phyloP scores from a whole-genome alignment of 768 basidiomycete genomes.

The Sporobolomyces roseus region DNA sequence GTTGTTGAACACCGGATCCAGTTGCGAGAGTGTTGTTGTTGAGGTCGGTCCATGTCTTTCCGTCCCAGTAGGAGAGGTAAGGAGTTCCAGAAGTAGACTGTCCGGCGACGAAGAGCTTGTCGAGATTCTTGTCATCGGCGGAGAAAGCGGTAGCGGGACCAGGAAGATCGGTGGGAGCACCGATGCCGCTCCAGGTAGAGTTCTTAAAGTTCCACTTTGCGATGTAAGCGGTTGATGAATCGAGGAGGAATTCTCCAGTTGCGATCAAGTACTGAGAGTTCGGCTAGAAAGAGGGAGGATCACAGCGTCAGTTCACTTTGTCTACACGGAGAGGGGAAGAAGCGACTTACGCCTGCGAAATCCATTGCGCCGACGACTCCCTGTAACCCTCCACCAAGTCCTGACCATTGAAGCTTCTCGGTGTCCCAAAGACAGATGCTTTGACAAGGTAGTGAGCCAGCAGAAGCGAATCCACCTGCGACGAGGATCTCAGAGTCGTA shows the following conservation, averaged over 20 bases:
- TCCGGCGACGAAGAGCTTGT: constrained; percentile 86
- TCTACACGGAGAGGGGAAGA: background rate
- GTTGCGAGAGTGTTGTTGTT: constrained; percentile 51
- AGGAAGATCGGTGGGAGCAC: constrained; percentile 58
- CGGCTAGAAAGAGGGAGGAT: constrained; percentile 51
- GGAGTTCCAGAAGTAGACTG: constrained; percentile 62
- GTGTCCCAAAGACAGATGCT: constrained; percentile 75
- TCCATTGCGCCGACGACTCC: constrained; percentile 75
- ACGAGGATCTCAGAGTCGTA: constrained; percentile 66
- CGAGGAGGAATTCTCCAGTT: constrained; percentile 72
- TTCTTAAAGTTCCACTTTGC: constrained; percentile 69
- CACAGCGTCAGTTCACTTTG: background rate
- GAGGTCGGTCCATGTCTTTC: constrained; percentile 65
- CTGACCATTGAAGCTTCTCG: constrained; percentile 67
- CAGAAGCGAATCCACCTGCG: constrained; percentile 79
- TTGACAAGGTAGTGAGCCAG: constrained; percentile 68
- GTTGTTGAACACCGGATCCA: constrained; percentile 66
- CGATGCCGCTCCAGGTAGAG: constrained; percentile 68
- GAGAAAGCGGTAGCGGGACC: constrained; percentile 87
- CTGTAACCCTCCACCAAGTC: constrained; percentile 71
- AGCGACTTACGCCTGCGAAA: constrained; percentile 69
- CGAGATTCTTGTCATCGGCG: constrained; percentile 71
- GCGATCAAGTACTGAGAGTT: constrained; percentile 68
- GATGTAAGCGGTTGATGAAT: constrained; percentile 65
- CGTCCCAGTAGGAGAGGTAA: constrained; percentile 83